Base-by-base conservation (phyloP, 257 asterid genomes). In the Gardenia jasminoides region DNA sequence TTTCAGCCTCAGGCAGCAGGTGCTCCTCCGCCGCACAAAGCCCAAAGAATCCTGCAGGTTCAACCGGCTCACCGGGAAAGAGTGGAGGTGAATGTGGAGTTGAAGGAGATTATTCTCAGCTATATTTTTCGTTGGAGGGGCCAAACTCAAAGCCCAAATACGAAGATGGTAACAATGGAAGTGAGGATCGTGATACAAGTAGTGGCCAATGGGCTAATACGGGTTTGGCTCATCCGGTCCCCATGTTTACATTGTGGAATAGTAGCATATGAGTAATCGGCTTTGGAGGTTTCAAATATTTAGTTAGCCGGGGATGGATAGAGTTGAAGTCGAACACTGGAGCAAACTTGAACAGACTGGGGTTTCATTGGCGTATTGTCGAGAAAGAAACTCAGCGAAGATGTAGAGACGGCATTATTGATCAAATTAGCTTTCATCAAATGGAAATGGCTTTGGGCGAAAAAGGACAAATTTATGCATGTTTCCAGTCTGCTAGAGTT, bases 241-340 rank as follows among this genome's bases (percentile, higher is more conserved):
- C 93, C 10, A 82, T 88, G 76, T 90, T 89, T 87, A 88, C 97
- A 9, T 68, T 89, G 28, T 92, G 96, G 97, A 90, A 85, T 78
- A 86, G 17, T 48, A 10, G 56, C 4, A 4, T 3, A 48, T 12
- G 41, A 88, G 10, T 92, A 88, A 84, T 16, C 33, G 67, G 67
- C 33, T 61, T n/a, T 33, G n/a, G 67, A 8, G 16, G 10, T 61
- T n/a, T 22, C 9, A 58, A 22, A 58, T 58, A 3, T 58, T 6
- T 58, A 13, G n/a, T 54, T 58, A 22, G 65, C 65, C 30, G 9
- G 65, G 65, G 65, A 58, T 58, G 10, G 52, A 47, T 47, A 9
- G 11, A 47, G 52, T 47, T 13, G 10, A 47, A 47, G 15, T 47
- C 13, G 11, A 47, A 47, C n/a, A n/a, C n/a, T n/a, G n/a, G n/a